Evolutionary conservation across 2,329 filamentous ascomycete species (phyloP).

Genomic region (Esteya vermicola): DNA sequence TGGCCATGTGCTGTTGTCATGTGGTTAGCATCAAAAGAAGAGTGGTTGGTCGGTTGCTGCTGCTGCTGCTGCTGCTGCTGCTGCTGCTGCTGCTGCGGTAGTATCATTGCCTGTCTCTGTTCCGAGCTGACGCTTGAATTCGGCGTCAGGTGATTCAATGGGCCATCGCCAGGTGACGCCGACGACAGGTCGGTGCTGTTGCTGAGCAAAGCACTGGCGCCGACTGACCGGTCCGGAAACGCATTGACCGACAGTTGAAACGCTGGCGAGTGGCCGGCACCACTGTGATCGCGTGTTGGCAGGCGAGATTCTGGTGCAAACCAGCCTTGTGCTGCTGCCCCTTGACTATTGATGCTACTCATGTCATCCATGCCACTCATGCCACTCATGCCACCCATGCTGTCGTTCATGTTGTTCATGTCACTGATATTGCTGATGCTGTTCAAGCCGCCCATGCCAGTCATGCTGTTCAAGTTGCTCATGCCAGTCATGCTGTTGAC

Average conservation of each 20-base stretch:
- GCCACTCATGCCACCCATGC: neutral
- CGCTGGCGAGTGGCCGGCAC: conserved; percentile 10
- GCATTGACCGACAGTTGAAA: conserved; percentile 7
- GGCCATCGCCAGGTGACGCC: conserved; percentile 32
- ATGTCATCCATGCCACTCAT: neutral
- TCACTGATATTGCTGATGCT: neutral
- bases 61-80: conserved; percentile 15
- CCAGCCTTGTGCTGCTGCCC: conserved; percentile 15
- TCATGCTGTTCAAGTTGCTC: neutral
- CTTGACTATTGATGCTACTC: neutral
- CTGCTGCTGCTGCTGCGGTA: conserved; percentile 6
- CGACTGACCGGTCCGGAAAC: conserved; percentile 4
- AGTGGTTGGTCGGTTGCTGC: no score
- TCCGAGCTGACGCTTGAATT: conserved; percentile 40
- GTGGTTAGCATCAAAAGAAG: no score
- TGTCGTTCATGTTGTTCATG: conserved; percentile 1
- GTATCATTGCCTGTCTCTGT: conserved; percentile 17
- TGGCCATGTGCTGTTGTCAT: conserved; percentile 4
- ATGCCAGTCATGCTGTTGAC: no score
- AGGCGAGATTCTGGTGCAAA: conserved; percentile 24
- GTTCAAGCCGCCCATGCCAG: neutral
- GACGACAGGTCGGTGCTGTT: conserved; percentile 22
- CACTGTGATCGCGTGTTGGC: conserved; percentile 15
- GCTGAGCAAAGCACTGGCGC: conserved; percentile 20
- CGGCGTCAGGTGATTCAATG: conserved; percentile 42